Evolutionary conservation across 345 rosid genomes (phyloP), one percentile per base, ranked within the genome.

Genomic region (Balakata baccata): DNA sequence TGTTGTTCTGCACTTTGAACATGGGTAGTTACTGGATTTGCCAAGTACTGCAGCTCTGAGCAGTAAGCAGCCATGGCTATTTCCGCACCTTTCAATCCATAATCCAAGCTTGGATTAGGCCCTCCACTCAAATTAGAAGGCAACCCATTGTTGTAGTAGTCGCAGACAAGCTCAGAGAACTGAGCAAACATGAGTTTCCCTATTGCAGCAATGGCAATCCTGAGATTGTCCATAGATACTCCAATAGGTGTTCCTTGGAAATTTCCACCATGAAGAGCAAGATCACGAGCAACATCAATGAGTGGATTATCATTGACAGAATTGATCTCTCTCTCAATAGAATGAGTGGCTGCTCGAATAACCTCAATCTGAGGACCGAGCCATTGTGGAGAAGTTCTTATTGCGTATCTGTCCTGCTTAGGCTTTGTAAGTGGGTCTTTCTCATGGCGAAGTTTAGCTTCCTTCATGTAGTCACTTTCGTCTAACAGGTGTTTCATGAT

Each of bases 181-280:
- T 86, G 89, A 43, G 89, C 89, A 7, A 86, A 86, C 84, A 83
- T 75, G 20, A 86, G 85, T 72, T 86, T 86, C 20, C 89, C 89
- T 0, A 86, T 84, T 1, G 87, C 85, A 13, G 89, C 89, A 58
- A 84, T 34, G 39, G 89, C 89, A 1, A 86, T 76, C 58, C 89
- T 74, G 68, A 82, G 85, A 60, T 86, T 86, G 72, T 86, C 89
- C 89, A 86, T 86, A 7, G 89, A 86, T 49, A 86, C 85, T 25
- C 89, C 89, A 16, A 86, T 84, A 10, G 89, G 89, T 5, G 89
- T 86, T 16, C 89, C 89, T 62, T 86, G 89, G 77, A 86, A 86
- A 74, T 86, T 86, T 57, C 89, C 89, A 47, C 89, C 89, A 20
- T 86, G 89, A 39, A 86, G 77, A 38, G 89, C 89, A 0, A 75